Evolutionary conservation across 2,329 filamentous ascomycete genomes (phyloP).

Genomic region (Parafenestella ontariensis): DNA sequence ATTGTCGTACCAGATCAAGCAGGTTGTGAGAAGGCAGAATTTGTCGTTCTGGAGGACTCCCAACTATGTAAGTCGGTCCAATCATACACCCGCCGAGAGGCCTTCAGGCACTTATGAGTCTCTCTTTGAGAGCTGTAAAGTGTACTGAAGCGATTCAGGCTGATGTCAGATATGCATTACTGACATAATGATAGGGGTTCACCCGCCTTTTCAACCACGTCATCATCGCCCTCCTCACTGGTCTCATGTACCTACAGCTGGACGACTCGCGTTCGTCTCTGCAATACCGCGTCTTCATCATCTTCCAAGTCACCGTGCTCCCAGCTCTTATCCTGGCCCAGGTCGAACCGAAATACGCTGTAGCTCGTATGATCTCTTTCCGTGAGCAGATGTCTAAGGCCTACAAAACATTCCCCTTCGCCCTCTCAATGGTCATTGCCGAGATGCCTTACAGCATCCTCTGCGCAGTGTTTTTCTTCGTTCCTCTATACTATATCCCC

Average conservation of each 20-base stretch:
- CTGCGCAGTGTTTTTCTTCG: conserved; percentile 80
- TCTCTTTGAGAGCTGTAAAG: background rate
- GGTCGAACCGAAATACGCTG: conserved; percentile 83
- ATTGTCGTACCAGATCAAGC: conserved; percentile 76
- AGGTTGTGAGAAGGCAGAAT: conserved; percentile 76
- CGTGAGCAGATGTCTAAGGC: conserved; percentile 86
- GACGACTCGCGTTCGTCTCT: conserved; percentile 77
- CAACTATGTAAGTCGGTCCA: conserved; percentile 66
- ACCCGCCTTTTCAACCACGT: conserved; percentile 87
- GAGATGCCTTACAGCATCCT: conserved; percentile 85
- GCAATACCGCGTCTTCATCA: conserved; percentile 86
- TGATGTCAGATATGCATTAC: background rate
- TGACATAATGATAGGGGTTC: conserved; percentile 59
- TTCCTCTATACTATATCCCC: conserved; percentile 85
- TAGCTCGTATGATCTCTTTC: conserved; percentile 82
- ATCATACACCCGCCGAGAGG: background rate
- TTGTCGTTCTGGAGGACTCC: conserved; percentile 84
- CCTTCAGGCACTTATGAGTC: background rate
- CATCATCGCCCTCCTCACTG: conserved; percentile 77
- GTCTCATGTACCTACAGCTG: conserved; percentile 79
- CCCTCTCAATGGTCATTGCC: conserved; percentile 76
- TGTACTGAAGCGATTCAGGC: background rate
- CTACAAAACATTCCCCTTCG: conserved; percentile 82
- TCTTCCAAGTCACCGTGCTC: conserved; percentile 87
- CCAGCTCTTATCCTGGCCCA: conserved; percentile 84